Evolutionary conservation across 2,329 filamentous ascomycete species (phyloP).

Genomic region (Ramularia collo-cygni): DNA sequence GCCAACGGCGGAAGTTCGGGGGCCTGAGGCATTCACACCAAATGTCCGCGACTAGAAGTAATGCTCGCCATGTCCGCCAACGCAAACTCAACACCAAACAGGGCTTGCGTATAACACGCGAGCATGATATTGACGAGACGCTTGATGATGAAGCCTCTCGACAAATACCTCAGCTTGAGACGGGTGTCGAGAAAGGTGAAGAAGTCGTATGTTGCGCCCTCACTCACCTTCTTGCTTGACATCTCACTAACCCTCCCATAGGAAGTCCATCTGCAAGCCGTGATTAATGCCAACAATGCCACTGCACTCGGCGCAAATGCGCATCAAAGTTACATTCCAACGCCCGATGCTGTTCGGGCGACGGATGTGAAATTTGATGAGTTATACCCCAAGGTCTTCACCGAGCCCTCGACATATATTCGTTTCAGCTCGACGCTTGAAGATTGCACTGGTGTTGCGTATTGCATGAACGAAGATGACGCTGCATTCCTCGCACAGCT

Average conservation of each 20-base stretch:
- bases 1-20: slow-evolving; percentile 2
- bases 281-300: slow-evolving; percentile 57
- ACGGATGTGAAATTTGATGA: slow-evolving; percentile 75
- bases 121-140: slow-evolving; percentile 76
- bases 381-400: slow-evolving; percentile 72
- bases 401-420: slow-evolving; percentile 87
- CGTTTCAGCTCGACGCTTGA: slow-evolving; percentile 97
- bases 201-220: slow-evolving; percentile 71
- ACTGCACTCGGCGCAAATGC: slow-evolving; percentile 52
- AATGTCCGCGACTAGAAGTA: slow-evolving; percentile 22
- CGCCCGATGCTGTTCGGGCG: slow-evolving; percentile 53
- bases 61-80: slow-evolving; percentile 54
- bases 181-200: slow-evolving; percentile 93
- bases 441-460: slow-evolving; percentile 81
- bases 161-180: slow-evolving; percentile 78
- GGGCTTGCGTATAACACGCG: slow-evolving; percentile 75
- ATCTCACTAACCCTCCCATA: slow-evolving; percentile 36
- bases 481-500: slow-evolving; percentile 75
- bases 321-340: slow-evolving; percentile 58
- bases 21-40: slow-evolving; percentile 2
- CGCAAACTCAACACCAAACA: slow-evolving; percentile 92
- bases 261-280: slow-evolving; percentile 94
- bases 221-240: slow-evolving; percentile 7
- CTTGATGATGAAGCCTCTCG: slow-evolving; percentile 81
- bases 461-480: slow-evolving; percentile 93